phyloP scores from a whole-genome alignment of 805 yeast genomes.

The Scheffersomyces coipomensis region DNA sequence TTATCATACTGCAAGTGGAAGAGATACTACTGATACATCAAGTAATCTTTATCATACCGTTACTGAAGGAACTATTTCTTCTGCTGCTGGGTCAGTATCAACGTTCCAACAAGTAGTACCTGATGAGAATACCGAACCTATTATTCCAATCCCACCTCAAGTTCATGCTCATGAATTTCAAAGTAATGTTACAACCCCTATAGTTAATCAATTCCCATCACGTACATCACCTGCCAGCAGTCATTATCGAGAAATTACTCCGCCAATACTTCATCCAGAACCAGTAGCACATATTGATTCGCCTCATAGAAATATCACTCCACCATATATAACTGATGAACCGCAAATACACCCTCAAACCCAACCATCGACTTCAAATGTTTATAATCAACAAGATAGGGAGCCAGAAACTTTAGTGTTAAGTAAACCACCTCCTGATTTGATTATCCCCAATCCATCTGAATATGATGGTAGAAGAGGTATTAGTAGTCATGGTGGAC shows the following conservation, averaged over 20 bases:
- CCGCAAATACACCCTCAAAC: background rate
- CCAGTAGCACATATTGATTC: background rate
- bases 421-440: background rate
- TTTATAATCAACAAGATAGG: background rate
- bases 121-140: no score
- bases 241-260: background rate
- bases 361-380: background rate
- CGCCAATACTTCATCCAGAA: background rate
- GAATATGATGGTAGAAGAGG: background rate
- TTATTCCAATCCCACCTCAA: background rate
- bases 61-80: background rate
- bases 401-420: background rate
- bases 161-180: background rate
- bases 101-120: background rate
- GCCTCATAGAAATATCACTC: background rate
- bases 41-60: background rate
- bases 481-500: background rate
- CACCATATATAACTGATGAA: no score
- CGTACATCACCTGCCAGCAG: no score
- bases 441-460: background rate
- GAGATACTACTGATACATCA: background rate
- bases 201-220: background rate
- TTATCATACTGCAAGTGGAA: slow-evolving; percentile 1
- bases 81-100: background rate
- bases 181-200: background rate